These are phyloP conservation scores for Pseudopyricularia cyperi DNA, from an alignment of 2,329 filamentous ascomycete genomes.

Conservation along the genomic window DNA sequence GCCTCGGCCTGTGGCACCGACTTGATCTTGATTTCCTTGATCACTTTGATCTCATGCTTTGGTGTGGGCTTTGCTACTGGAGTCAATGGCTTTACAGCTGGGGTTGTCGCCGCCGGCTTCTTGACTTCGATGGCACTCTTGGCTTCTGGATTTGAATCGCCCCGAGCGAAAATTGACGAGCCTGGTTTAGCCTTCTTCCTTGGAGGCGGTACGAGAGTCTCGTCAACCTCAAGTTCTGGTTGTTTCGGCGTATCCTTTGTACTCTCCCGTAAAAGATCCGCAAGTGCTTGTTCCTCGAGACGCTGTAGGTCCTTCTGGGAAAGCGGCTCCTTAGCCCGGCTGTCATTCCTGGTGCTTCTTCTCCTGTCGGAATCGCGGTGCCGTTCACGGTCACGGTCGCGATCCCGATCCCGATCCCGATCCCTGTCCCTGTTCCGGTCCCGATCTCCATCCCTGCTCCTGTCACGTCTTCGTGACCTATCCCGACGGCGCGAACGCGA, in stretches of 20 bases:
- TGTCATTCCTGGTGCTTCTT: conserved; percentile 20
- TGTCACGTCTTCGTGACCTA: conserved; percentile 11
- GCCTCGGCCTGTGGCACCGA: conserved; percentile 8
- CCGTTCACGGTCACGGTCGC: conserved; percentile 18
- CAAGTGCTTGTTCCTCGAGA: conserved; percentile 44
- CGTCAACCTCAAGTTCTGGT: conserved; percentile 43
- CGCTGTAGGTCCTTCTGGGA: conserved; percentile 45
- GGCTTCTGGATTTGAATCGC: conserved; percentile 11
- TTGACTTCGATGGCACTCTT: conserved; percentile 9
- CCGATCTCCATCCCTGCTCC: conserved; percentile 16
- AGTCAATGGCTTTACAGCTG: neutral
- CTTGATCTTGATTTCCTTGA: conserved; percentile 12
- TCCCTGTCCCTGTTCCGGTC: conserved; percentile 17
- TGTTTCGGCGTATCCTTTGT: conserved; percentile 33
- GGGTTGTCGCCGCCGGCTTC: neutral
- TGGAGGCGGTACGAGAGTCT: conserved; percentile 41
- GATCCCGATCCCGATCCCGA: conserved; percentile 17
- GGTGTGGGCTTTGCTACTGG: neutral
- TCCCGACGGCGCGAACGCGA: conserved; percentile 5
- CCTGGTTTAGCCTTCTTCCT: conserved; percentile 33
- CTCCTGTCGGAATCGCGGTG: conserved; percentile 15
- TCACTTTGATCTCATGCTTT: neutral
- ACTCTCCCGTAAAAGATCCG: conserved; percentile 46
- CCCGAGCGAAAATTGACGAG: conserved; percentile 32
- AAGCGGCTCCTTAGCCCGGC: conserved; percentile 33